Evolutionary conservation across 2,329 filamentous ascomycete genomes (phyloP).

Genomic region (Fusarium ambrosium): DNA sequence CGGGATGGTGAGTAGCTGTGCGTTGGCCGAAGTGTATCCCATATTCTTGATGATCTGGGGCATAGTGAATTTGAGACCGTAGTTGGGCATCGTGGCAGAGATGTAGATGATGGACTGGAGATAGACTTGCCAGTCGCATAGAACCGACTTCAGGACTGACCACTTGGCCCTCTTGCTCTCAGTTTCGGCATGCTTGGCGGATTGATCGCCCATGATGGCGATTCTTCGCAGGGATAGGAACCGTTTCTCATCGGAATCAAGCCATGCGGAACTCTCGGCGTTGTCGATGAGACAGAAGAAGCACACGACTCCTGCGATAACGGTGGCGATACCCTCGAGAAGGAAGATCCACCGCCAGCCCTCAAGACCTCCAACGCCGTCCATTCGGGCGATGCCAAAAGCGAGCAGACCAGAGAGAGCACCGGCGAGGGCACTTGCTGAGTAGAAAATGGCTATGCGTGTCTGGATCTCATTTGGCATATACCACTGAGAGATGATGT

Average conservation of each 20-base stretch:
- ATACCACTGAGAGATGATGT: not conserved
- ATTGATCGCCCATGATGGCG: not conserved
- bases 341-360: not conserved
- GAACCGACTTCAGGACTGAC: not conserved
- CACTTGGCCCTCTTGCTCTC: not conserved
- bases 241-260: not conserved
- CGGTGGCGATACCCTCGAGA: not conserved
- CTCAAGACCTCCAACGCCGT: not conserved
- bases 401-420: not conserved
- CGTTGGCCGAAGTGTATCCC: not conserved
- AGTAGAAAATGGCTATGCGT: not conserved
- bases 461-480: not conserved
- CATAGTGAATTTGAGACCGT: not conserved
- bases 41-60: not conserved
- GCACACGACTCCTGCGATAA: not conserved
- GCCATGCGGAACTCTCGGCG: not conserved
- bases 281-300: not conserved
- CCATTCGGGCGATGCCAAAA: not conserved
- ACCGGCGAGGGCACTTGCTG: not conserved
- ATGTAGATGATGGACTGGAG: not conserved
- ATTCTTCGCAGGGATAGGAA: not conserved
- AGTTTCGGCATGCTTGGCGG: not conserved
- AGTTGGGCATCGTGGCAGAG: not conserved
- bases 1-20: not conserved
- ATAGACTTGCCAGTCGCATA: not conserved